Evolutionary conservation across 176 grass and related monocot species (phyloP), one percentile per base, ranked within the genome.

Genomic region (Pontederia crassipes): DNA sequence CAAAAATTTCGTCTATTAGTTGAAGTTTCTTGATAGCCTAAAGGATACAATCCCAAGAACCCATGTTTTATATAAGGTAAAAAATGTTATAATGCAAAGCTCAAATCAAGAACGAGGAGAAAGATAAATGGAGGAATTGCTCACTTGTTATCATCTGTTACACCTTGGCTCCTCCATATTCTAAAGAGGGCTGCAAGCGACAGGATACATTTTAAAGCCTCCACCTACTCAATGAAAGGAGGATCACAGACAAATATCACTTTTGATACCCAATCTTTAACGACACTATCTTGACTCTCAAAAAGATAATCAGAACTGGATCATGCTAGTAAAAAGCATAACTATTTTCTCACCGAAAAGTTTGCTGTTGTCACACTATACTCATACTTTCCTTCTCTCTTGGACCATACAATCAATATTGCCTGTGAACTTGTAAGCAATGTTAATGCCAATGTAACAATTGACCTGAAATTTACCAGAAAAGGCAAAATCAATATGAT

Each of bases 291-390:
- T 35, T 35, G 29, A 35, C 29, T 35, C 29, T 4, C 29, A 35
- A 35, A 35, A 2, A 4, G 4, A 2, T 4, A 35, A 35, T 35
- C 4, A n/a, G 29, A 4, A 35, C 29, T 35, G 29, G 4, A 35
- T 35, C 29, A 35, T 35, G 29, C 29, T 35, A 35, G 29, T 35
- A 35, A 35, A 2, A 35, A 35, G 29, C 2, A 35, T 35, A 2
- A 50, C 1, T 27, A 64, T 67, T 68, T 26, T 1, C 92, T 88
- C 65, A 91, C 92, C 51, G 72, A 85, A 77, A 97, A 97, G 75
- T 97, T 97, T 52, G 92, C 87, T 57, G 92, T 91, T 71, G 83
- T 97, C 65, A 97, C 81, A 88, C 87, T 97, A 45, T 97, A 91
- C 58, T 97, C 86, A 72, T 88, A 97, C 60, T 88, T 85, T 65